phyloP scores from a whole-genome alignment of 2,329 filamentous ascomycete genomes.

The Parastagonospora avenae region DNA sequence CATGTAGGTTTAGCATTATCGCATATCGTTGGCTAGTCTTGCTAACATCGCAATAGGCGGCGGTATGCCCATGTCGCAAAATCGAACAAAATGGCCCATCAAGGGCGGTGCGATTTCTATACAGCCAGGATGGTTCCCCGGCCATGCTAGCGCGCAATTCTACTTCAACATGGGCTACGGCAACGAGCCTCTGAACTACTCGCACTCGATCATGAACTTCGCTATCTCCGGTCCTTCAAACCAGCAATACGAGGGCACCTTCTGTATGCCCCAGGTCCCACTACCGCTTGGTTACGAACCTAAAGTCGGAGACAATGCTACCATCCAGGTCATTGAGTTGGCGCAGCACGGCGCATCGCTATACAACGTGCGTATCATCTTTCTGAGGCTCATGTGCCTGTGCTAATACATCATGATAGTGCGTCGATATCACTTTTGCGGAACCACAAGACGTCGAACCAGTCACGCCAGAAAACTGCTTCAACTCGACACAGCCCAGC shows the following conservation, averaged over 20 bases:
- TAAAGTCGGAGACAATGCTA: constrained; percentile 83
- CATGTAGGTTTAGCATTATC: constrained; percentile 68
- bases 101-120: constrained; percentile 84
- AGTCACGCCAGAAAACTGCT: constrained; percentile 84
- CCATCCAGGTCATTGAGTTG: constrained; percentile 84
- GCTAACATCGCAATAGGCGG: constrained; percentile 66
- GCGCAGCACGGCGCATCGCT: constrained; percentile 83
- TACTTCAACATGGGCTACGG: constrained; percentile 93
- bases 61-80: constrained; percentile 75
- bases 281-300: constrained; percentile 74
- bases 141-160: constrained; percentile 79
- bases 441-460: constrained; percentile 75
- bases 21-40: neutral
- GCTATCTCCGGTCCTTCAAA: constrained; percentile 82
- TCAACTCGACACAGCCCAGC: constrained; percentile 68
- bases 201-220: constrained; percentile 80
- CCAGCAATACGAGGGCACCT: constrained; percentile 81
- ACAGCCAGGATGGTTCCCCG: constrained; percentile 95
- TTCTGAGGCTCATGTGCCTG: neutral
- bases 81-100: constrained; percentile 91
- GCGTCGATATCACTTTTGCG: constrained; percentile 91
- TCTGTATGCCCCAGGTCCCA: constrained; percentile 89
- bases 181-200: constrained; percentile 84
- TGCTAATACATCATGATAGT: constrained; percentile 59
- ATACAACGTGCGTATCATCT: constrained; percentile 68